A percentile compares a stretch with the other conserved stretches of the same genome.
Conservation (phyloP, 805 yeast species). For the Zygoascus flipseniorum region DNA sequence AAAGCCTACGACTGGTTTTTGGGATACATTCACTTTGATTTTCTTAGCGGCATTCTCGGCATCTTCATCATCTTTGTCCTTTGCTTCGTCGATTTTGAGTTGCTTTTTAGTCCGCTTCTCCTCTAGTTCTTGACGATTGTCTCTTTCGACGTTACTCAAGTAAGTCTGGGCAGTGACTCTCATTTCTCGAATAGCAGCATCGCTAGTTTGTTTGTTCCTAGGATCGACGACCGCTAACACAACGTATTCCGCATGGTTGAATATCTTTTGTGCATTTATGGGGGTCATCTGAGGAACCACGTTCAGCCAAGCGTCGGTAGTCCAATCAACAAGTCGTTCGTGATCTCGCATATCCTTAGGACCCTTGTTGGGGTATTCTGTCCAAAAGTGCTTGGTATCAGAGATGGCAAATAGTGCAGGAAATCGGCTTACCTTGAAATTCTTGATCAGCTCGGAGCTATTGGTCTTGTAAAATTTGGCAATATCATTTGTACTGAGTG, state of each 20-base stretch:
- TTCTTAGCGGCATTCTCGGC: conserved; percentile 25
- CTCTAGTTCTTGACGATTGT: conserved; percentile 19
- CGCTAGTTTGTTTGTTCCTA: conserved; percentile 18
- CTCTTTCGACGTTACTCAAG: conserved; percentile 17
- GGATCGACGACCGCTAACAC: conserved; percentile 27
- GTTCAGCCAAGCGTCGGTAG: conserved; percentile 27
- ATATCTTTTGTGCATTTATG: conserved; percentile 25
- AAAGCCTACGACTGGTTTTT: conserved; percentile 23
- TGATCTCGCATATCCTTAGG: conserved; percentile 29
- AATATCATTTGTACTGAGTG: conserved; percentile 26
- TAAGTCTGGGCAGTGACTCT: conserved; percentile 25
- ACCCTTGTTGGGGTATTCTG: conserved; percentile 22
- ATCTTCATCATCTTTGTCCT: conserved; percentile 23
- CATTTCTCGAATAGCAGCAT: conserved; percentile 22
- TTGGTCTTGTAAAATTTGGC: conserved; percentile 25
- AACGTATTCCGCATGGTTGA: conserved; percentile 22
- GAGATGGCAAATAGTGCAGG: conserved; percentile 27
- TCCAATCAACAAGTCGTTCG: conserved; percentile 24
- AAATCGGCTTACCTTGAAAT: conserved; percentile 21
- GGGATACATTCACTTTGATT: conserved; percentile 19
- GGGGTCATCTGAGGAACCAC: conserved; percentile 30
- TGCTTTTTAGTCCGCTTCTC: conserved; percentile 25
- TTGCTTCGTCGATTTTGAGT: conserved; percentile 26
- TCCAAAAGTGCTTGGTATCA: conserved; percentile 18
- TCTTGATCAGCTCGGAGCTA: conserved; percentile 20